A percentile compares a stretch with the other conserved stretches of the same genome.
Evolutionary conservation across 2,329 filamentous ascomycete genomes (phyloP).

Genomic region (Macrophomina tecta): DNA sequence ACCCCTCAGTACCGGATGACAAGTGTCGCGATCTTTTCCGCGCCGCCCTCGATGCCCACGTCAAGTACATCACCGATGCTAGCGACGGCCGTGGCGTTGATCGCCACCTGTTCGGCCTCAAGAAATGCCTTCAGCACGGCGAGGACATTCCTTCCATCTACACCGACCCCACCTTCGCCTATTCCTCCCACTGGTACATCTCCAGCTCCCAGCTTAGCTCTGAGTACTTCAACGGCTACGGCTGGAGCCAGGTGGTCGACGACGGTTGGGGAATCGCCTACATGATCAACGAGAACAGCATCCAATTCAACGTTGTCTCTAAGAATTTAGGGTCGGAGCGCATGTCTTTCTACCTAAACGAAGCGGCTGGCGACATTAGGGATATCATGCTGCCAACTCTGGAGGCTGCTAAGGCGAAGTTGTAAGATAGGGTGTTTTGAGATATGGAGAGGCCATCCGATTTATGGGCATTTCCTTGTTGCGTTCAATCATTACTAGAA

Average conservation of each 20-base stretch:
- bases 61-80: slow-evolving; percentile 89
- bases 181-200: slow-evolving; percentile 88
- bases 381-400: slow-evolving; percentile 83
- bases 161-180: slow-evolving; percentile 82
- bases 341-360: slow-evolving; percentile 96
- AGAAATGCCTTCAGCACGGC: slow-evolving; percentile 82
- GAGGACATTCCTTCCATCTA: slow-evolving; percentile 84
- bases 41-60: slow-evolving; percentile 78
- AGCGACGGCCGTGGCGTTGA: slow-evolving; percentile 94
- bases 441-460: background rate
- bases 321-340: slow-evolving; percentile 86
- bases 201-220: slow-evolving; percentile 88
- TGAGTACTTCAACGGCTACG: slow-evolving; percentile 99
- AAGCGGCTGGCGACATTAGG: slow-evolving; percentile 88
- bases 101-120: slow-evolving; percentile 94
- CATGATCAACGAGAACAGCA: slow-evolving; percentile 99
- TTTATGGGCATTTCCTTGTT: background rate
- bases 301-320: slow-evolving; percentile 98
- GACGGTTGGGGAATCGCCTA: slow-evolving; percentile 97
- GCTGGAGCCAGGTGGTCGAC: slow-evolving; percentile 97
- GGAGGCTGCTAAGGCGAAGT: slow-evolving; percentile 82
- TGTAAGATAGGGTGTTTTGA: slow-evolving; percentile 62
- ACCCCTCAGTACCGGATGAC: slow-evolving; percentile 67
- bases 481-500: background rate
- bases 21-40: slow-evolving; percentile 77